Base-by-base conservation (phyloP, 371 early-diverging fungal genomes). In the Mortierella sp. region DNA sequence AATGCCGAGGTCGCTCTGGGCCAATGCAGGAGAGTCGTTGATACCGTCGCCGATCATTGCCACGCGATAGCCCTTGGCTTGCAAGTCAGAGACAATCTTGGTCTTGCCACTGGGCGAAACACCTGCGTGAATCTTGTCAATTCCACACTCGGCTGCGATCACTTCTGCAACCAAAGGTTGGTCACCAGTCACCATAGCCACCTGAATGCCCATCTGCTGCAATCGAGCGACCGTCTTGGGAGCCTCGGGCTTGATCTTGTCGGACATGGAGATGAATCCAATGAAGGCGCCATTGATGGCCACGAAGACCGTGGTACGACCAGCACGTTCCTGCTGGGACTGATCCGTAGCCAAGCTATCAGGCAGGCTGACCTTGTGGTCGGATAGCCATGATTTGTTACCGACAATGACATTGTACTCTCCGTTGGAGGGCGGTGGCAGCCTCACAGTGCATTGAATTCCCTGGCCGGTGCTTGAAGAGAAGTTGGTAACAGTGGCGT, bases 31-130 rank as follows among this genome's bases (percentile, higher is more conserved):
- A 10, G 96, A 95, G 72, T 99, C 99, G 66, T 99, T 99, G 74
- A 98, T 94, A 39, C 99, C 99, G 79, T 99, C 99, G 16, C 99
- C 99, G 10, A 96, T 91, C 96, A 98, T 95, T 16, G 95, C 97
- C 10, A 98, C 95, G 0, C 85, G 74, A 58, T 81, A 71, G 3
- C 71, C 60, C 14, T 69, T 41, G 6, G 60, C 67, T 54, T 92
- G 92, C 78, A 95, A 76, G 3, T 67, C 64, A 40, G 83, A 82
- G 0, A 98, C 86, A 40, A 98, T 82, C 5, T 84, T 71, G 5
- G 90, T 89, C 81, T 98, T 98, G 54, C 96, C 98, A 5, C 85
- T 84, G 1, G 98, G 98, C 12, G 94, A 91, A 6, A 96, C 88
- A n/a, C 94, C 95, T 3, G 97, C 97, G 71, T 96, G 90, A 5